Conservation (phyloP, 306 rosid genomes). For the Rosa chinensis region DNA sequence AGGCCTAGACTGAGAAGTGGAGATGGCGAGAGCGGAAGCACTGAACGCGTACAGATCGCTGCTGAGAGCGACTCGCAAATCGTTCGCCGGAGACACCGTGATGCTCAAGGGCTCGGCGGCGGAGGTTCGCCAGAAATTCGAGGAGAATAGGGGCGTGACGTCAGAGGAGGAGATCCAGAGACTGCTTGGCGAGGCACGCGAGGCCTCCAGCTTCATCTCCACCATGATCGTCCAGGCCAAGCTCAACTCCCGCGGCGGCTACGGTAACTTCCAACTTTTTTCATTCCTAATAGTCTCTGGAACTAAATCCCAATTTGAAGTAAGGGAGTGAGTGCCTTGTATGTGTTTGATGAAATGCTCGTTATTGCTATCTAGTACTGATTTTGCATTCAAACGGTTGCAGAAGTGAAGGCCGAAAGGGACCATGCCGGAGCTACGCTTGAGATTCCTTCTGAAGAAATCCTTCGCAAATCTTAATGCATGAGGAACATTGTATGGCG, state of each 20-base stretch:
- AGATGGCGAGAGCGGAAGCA: constrained; percentile 63
- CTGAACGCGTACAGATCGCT: constrained; percentile 73
- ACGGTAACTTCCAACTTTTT: constrained; percentile 35
- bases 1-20: neutral
- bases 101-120: constrained; percentile 68
- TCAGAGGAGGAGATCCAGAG: constrained; percentile 70
- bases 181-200: constrained; percentile 69
- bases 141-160: constrained; percentile 56
- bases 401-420: constrained; percentile 74
- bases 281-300: neutral
- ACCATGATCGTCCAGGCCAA: constrained; percentile 87
- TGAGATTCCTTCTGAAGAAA: constrained; percentile 85
- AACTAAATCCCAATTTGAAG: neutral
- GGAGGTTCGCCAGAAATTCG: constrained; percentile 77
- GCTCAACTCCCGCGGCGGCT: constrained; percentile 65
- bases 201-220: constrained; percentile 79
- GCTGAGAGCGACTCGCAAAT: constrained; percentile 68
- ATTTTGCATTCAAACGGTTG: neutral
- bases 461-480: constrained; percentile 30
- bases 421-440: constrained; percentile 87
- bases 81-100: constrained; percentile 68
- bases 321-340: neutral
- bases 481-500: neutral
- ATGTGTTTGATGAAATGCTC: neutral
- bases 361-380: neutral